Evolutionary conservation across 2,329 filamentous ascomycete species (phyloP).

Genomic region (Botrytis sinoallii): DNA sequence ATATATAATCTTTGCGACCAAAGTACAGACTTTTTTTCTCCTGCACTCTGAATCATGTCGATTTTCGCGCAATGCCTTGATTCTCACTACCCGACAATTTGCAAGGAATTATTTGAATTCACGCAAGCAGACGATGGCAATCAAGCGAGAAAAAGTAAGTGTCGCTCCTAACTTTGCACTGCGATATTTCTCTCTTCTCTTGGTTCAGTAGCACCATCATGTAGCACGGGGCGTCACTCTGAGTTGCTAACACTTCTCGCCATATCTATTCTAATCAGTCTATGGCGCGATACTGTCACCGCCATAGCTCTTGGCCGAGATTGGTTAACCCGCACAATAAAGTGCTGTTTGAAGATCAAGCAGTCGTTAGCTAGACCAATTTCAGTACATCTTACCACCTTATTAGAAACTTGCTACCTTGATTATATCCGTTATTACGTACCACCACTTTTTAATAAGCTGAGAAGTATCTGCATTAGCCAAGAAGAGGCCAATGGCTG

Average conservation of each 20-base stretch:
- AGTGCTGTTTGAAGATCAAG: not conserved
- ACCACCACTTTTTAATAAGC: not conserved
- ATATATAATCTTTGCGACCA: not conserved
- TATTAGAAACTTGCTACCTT: not conserved
- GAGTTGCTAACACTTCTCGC: not conserved
- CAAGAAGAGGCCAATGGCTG: not conserved
- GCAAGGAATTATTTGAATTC: not conserved
- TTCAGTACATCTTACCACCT: not conserved
- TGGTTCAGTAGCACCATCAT: not conserved
- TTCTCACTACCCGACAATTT: not conserved
- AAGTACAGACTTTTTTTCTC: too few species aligned
- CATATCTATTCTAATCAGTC: not conserved
- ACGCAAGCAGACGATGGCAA: not conserved
- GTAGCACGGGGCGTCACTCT: too few species aligned
- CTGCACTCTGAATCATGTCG: too few species aligned
- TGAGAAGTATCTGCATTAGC: not conserved
- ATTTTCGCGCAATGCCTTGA: not conserved
- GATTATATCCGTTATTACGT: rapidly evolving
- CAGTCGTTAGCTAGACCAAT: not conserved
- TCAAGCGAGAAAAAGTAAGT: not conserved
- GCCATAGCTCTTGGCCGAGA: not conserved
- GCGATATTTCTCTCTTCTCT: not conserved
- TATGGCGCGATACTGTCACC: not conserved
- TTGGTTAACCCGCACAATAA: not conserved
- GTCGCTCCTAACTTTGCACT: not conserved